A percentile compares a stretch with the other conserved stretches of the same genome.
These are phyloP conservation scores for Cladosporium phlei DNA, from an alignment of 2,329 filamentous ascomycete genomes.

Conservation along the genomic window DNA sequence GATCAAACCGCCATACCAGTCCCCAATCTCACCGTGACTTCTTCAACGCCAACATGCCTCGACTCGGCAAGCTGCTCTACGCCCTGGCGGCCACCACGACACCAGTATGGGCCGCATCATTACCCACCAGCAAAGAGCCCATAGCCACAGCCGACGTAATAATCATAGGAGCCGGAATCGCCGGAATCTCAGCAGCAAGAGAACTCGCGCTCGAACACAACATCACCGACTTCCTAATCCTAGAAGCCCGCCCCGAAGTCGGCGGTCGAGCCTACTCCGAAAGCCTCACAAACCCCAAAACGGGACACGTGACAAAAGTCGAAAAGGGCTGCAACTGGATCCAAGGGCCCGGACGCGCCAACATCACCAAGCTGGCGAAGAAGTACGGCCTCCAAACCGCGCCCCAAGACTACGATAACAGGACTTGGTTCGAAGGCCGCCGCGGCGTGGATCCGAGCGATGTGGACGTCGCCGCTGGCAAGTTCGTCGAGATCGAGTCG, in stretches of 20 bases:
- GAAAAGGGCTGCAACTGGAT: conserved; percentile 12
- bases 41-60: conserved; percentile 5
- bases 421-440: conserved; percentile 4
- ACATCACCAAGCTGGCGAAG: conserved; percentile 11
- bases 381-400: conserved; percentile 6
- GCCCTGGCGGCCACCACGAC: neutral
- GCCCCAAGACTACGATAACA: conserved; percentile 2
- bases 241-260: conserved; percentile 2
- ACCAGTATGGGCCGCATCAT: neutral
- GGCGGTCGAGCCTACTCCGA: conserved; percentile 7
- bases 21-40: too few relatives aligned
- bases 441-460: conserved; percentile 2
- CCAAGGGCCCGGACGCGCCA: conserved; percentile 3
- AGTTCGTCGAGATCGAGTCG: conserved; percentile 8
- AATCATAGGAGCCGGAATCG: conserved; percentile 8
- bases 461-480: neutral
- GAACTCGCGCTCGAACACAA: conserved; percentile 10
- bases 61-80: neutral
- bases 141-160: conserved; percentile 9
- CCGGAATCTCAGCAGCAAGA: conserved; percentile 1
- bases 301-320: conserved; percentile 6
- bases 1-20: too few relatives aligned
- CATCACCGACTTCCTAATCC: conserved; percentile 8
- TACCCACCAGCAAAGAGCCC: neutral
- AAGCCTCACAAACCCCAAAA: conserved; percentile 7